A percentile compares a stretch with the other conserved stretches of the same genome.
These are phyloP conservation scores for Cynanchum wilfordii DNA, from an alignment of 257 asterid genomes.

Conservation along the genomic window DNA sequence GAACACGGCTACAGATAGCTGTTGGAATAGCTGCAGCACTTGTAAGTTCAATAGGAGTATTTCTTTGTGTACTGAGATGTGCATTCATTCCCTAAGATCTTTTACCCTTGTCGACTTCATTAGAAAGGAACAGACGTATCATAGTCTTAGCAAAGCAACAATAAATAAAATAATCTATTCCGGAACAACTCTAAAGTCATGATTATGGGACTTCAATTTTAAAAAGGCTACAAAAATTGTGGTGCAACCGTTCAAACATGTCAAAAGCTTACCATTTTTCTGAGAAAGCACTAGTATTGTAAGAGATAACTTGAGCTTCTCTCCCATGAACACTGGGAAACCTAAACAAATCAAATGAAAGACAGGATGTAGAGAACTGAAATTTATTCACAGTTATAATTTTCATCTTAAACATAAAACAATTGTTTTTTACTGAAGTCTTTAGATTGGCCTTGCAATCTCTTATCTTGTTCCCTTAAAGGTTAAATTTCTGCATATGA, in stretches of 20 bases:
- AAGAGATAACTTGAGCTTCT: background rate
- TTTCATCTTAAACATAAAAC: background rate
- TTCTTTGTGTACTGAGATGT: background rate
- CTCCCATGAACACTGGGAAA: background rate
- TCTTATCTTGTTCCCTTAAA: background rate
- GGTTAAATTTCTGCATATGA: background rate
- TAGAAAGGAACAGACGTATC: background rate
- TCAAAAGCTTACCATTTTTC: background rate
- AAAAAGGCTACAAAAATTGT: background rate
- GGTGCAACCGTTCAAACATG: background rate
- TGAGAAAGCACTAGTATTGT: background rate
- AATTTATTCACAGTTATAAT: background rate
- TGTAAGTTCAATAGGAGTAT: constrained; percentile 41
- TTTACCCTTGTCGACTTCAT: background rate
- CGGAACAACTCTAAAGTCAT: background rate
- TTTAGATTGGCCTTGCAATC: background rate
- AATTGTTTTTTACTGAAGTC: background rate
- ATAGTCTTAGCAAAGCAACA: background rate
- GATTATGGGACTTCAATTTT: background rate
- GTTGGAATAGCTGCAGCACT: constrained; percentile 81
- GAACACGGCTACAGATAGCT: constrained; percentile 72
- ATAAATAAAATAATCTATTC: background rate
- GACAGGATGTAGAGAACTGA: background rate
- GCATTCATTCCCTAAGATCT: background rate
- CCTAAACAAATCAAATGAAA: background rate